Evolutionary conservation across 805 yeast genomes (phyloP).

Genomic region (Kurtzmaniella cleridarum): DNA sequence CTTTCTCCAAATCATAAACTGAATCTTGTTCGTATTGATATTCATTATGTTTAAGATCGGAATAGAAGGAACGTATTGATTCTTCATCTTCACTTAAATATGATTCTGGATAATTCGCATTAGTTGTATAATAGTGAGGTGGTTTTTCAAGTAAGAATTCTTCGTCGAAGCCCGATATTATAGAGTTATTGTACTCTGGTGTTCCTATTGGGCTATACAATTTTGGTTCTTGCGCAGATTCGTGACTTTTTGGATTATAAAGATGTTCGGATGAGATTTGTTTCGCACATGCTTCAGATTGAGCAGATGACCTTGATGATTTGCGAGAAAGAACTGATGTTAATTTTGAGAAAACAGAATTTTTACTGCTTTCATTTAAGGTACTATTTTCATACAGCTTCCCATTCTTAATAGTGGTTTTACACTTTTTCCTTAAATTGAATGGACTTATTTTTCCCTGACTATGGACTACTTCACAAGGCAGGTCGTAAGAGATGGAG

Average conservation of each 20-base stretch:
- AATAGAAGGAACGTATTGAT: slow-evolving; percentile 19
- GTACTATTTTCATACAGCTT: not conserved
- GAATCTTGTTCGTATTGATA: slow-evolving; percentile 12
- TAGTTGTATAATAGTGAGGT: slow-evolving; percentile 11
- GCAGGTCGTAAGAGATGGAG: slow-evolving; percentile 38
- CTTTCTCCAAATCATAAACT: slow-evolving; percentile 18
- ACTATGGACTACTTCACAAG: slow-evolving; percentile 35
- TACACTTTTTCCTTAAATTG: not conserved
- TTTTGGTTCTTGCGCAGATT: not conserved
- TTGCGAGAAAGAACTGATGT: slow-evolving; percentile 2
- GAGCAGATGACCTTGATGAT: not conserved
- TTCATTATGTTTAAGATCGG: slow-evolving; percentile 4
- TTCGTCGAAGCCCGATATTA: slow-evolving; percentile 19
- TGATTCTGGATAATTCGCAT: slow-evolving; percentile 2
- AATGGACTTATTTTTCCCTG: not conserved
- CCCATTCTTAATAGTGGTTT: too few relatives aligned
- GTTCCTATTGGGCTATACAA: not conserved
- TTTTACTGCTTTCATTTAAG: not conserved
- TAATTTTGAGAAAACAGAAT: not conserved
- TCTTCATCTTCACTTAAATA: slow-evolving; percentile 15
- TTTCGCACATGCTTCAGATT: not conserved
- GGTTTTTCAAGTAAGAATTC: slow-evolving; percentile 21
- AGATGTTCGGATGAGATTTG: not conserved
- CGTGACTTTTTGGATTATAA: not conserved
- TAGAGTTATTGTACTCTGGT: slow-evolving; percentile 1